phyloP scores from a whole-genome alignment of 2,329 filamentous ascomycete species.

The Trichoderma sp. region DNA sequence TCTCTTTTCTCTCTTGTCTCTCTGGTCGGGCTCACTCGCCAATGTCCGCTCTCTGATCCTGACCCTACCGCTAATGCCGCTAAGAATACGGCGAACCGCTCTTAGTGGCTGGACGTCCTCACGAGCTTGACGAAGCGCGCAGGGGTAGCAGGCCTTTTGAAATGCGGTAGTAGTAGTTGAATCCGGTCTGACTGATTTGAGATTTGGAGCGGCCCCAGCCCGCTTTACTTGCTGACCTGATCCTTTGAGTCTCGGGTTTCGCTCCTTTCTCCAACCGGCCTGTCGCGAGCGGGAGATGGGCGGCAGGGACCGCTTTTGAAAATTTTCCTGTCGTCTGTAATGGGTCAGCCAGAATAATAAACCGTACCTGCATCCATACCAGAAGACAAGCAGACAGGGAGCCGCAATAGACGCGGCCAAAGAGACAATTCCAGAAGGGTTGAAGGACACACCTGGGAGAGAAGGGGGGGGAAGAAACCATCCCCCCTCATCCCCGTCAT shows the following conservation, averaged over 20 bases:
- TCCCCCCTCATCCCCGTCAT: not conserved
- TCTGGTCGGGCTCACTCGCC: not conserved
- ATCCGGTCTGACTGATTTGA: not conserved
- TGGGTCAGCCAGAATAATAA: not conserved
- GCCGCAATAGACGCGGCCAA: not conserved
- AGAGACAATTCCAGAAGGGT: not conserved
- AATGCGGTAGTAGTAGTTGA: constrained; percentile 3
- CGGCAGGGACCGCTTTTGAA: not conserved
- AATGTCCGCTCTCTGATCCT: not conserved
- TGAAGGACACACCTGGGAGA: not conserved
- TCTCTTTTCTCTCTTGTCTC: not conserved
- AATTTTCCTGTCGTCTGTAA: not conserved
- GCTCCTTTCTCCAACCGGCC: not conserved
- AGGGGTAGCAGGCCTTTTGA: not conserved
- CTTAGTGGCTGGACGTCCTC: not conserved
- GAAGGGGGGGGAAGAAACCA: not conserved
- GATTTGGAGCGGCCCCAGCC: not conserved
- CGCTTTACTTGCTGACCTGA: not conserved
- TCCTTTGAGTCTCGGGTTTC: not conserved
- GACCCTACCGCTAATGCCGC: not conserved
- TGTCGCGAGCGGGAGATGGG: not conserved
- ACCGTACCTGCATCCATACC: not conserved
- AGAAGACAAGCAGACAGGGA: not conserved
- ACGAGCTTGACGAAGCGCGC: not conserved
- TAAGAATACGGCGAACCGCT: not conserved